These are phyloP conservation scores for Wilhelminamyces savonicus DNA, from an alignment of 805 yeast species.

Conservation along the genomic window DNA sequence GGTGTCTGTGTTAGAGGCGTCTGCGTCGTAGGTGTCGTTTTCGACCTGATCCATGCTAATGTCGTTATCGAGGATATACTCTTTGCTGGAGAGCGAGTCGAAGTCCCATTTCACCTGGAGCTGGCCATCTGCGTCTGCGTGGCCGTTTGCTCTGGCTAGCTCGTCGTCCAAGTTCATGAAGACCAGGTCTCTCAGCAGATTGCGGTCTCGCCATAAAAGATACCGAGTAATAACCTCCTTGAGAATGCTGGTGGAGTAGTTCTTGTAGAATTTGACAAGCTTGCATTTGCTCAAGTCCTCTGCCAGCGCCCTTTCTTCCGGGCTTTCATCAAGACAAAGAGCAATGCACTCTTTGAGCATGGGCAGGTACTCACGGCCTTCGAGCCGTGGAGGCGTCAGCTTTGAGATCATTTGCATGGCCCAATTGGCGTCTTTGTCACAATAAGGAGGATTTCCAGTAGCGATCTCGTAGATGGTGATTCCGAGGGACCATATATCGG, in stretches of 20 bases:
- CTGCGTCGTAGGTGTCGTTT: slow-evolving; percentile 12
- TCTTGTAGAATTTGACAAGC: slow-evolving; percentile 60
- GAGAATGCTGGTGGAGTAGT: slow-evolving; percentile 51
- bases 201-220: slow-evolving; percentile 68
- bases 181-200: slow-evolving; percentile 48
- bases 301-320: slow-evolving; percentile 81
- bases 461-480: slow-evolving; percentile 91
- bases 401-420: slow-evolving; percentile 93
- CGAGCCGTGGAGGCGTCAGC: slow-evolving; percentile 90
- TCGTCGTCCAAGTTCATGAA: slow-evolving; percentile 20
- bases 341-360: slow-evolving; percentile 84
- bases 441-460: slow-evolving; percentile 95
- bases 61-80: slow-evolving; percentile 68
- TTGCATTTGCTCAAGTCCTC: slow-evolving; percentile 74
- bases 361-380: slow-evolving; percentile 77
- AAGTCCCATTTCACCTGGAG: slow-evolving; percentile 79
- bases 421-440: slow-evolving; percentile 89
- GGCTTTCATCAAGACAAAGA: slow-evolving; percentile 86
- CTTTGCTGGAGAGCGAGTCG: slow-evolving; percentile 70
- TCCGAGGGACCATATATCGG: slow-evolving; percentile 97
- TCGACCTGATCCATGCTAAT: slow-evolving; percentile 36
- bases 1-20: slow-evolving; percentile 8
- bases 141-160: slow-evolving; percentile 1
- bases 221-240: slow-evolving; percentile 73
- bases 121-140: slow-evolving; percentile 4